Evolutionary conservation across 2,329 filamentous ascomycete genomes (phyloP), one percentile per base, ranked within the genome.

Genomic region (Shiraia bambusicola): DNA sequence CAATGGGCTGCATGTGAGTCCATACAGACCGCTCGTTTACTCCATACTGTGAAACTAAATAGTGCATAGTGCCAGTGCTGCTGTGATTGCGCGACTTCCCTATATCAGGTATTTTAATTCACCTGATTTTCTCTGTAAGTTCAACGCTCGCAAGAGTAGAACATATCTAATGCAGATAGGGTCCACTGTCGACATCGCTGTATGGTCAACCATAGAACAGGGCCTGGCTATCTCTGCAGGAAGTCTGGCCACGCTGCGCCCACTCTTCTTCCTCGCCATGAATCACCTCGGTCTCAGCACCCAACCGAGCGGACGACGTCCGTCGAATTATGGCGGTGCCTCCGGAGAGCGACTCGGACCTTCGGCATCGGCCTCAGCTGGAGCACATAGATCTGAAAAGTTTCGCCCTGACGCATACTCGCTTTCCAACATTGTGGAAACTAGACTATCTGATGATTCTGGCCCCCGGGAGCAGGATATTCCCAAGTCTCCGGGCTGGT

Each of bases 1-100:
- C 74, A 30, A 71, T 79, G 63, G 77, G 75, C 3, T 69, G 76
- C 46, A 61, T 79, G 76, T 77, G 56, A 43, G 52, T 47, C 1
- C 32, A 4, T 26, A 6, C 15, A 2, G 12, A 15, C n/a, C 5
- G 10, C 13, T 17, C 4, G 11, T 34, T 11, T 15, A 13, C 11
- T n/a, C 12, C 24, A 33, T 15, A 13, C 11, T n/a, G 13, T 28
- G 33, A n/a, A 29, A 14, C 46, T 55, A 16, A 52, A 34, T 25
- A 11, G 1, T 6, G 14, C 11, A 19, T 25, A 59, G 55, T 40
- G 65, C 65, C 29, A 66, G 63, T 28, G 56, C 62, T 9, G 65
- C 65, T 6, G 61, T 67, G 17, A 54, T 66, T 24, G 65, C 58
- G 2, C 56, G 65, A 7, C 31, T 61, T 4, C 59, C 65, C 1